Evolutionary conservation across 2,329 filamentous ascomycete genomes (phyloP), one percentile per base, ranked within the genome.

Genomic region (Fusarium falciforme): DNA sequence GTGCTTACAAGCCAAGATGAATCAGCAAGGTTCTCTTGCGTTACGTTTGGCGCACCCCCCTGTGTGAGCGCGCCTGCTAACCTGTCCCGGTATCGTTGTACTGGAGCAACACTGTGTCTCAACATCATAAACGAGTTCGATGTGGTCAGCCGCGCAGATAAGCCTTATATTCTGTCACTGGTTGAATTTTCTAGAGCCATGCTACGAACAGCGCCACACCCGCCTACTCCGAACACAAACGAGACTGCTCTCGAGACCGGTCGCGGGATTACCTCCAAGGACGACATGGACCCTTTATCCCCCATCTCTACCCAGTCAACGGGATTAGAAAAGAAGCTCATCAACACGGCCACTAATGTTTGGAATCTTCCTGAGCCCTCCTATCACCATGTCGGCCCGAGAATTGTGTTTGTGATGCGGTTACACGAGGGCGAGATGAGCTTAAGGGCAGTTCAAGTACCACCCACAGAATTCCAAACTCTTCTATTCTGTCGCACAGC

Each of bases 71-170:
- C 27, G 10, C 57, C 58, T 9, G 14, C 75, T 27, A 54, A 72
- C 20, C 38, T 73, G 10, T 61, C 65, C 11, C 58, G 29, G 16
- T 68, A 65, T 54, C 58, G 66, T 2, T 14, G 61, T 4, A 36
- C 11, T 20, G 36, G 40, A 1, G 20, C 16, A 62, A 67, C 76
- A 4, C 12, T 77, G 2, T 76, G 64, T 10, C 10, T 78, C n/a
- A 78, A 77, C n/a, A 67, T 78, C 14, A 70, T 73, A 40, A 78
- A 78, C n/a, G 74, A 78, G 42, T 78, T 78, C 14, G 76, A 78
- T 10, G 52, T 74, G 3, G 71, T 78, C 10, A 75, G 67, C 27
- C 74, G 76, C n/a, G 71, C 71, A 7, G 74, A 78, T 31, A 70
- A 68, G 16, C 67, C 67, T 1, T 78, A 78, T 33, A 69, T 76